Base-by-base conservation (phyloP, 2,329 filamentous ascomycete species). In the Fusarium torreyae region DNA sequence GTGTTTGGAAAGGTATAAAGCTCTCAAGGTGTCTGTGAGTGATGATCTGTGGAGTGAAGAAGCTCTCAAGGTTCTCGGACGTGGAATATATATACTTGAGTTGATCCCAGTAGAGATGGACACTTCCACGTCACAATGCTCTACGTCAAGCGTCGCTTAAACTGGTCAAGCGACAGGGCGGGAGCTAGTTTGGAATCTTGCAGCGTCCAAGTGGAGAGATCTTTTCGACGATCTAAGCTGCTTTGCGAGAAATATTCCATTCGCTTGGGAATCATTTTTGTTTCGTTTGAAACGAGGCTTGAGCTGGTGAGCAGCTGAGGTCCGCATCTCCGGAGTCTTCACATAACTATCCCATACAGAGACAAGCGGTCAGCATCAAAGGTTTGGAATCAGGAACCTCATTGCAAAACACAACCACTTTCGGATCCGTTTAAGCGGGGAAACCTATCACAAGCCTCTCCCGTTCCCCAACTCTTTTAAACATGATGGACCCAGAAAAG, bases 31-130 rank as follows among this genome's bases (percentile, higher is more conserved):
- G 51, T 42, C 22, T 70, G 10, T 48, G 18, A 14, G 39, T 40
- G 49, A 17, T 61, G 46, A 66, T 56, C 43, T 69, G 34, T 53
- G 49, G 68, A 58, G 63, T 59, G 50, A 58, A 58, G 15, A 43
- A 46, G 31, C 66, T 66, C 65, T 72, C 69, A 70, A 66, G 69
- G 69, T 72, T 72, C 69, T 72, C 63, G 50, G 66, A 39, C 34
- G 17, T 13, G 44, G 48, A 57, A 40, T 59, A 69, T 72, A 72
- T 72, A 72, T 72, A 70, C 53, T 56, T 55, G 38, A 46, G 26
- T 28, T 8, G 18, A 39, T 42, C 60, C 61, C 40, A 17, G 43
- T 48, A 10, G 28, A 26, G 39, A 51, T 26, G 10, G 20, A 38
- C 39, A 20, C 26, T 36, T 36, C 43, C 57, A 61, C 44, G 53